Evolutionary conservation across 1,284 basidiomycete genomes (phyloP), one percentile per base, ranked within the genome.

Genomic region (Gomphus bonarii): DNA sequence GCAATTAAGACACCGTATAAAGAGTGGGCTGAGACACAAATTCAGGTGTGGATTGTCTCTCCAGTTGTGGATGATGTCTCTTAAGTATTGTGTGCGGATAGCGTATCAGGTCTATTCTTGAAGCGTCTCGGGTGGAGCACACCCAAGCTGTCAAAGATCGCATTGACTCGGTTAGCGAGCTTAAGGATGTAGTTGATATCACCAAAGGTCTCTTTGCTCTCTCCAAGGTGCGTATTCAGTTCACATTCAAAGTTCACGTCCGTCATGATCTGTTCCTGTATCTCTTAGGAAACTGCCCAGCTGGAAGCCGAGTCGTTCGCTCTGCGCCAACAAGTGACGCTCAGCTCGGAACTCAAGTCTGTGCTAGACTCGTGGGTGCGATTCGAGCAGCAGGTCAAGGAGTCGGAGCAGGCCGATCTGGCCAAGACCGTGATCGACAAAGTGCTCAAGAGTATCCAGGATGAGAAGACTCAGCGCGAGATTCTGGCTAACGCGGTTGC

Each of bases 341-440:
- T 98, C 65, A 86, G 94, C 40, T 64, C 86, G 53, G 97, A 99
- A 76, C 78, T 97, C 71, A 99, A 98, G 78, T 66, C 85, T 40
- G 95, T 99, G 40, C 83, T 99, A 60, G 97, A 99, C 80, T 91
- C 88, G 70, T 98, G 95, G 95, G 95, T 95, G 60, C 89, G 95
- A 68, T 95, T 84, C 74, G 95, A 99, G 79, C 94, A 97, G 69
- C 91, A 95, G 73, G 80, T 86, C 70, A 93, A 97, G 76, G 95
- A 99, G 80, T 88, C 81, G 67, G 93, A 99, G 78, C 97, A 99
- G 81, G 78, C 82, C 36, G 87, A 91, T 57, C 84, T 99, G 56
- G 88, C 93, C 62, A 86, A 88, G 78, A 75, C 79, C 58, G 87
- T 99, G 68, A 88, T 95, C 65, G 81, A 82, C 63, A 92, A 89